A percentile compares a stretch with the other conserved stretches of the same genome.
Conservation (phyloP, 2,329 filamentous ascomycete species). For the Domatiomyces catenatus region DNA sequence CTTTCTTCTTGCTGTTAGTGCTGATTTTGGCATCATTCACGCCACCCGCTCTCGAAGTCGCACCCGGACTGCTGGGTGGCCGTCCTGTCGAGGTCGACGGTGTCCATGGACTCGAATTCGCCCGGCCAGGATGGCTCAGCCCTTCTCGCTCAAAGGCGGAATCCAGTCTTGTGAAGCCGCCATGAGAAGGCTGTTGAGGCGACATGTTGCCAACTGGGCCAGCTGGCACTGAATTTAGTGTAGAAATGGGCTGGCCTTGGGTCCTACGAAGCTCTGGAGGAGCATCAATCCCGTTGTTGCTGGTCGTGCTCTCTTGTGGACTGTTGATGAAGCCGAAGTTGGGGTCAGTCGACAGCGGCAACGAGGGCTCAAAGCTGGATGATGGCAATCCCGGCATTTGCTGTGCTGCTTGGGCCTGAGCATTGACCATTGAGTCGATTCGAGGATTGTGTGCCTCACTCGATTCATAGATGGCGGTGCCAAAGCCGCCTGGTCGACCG, state of each 20-base stretch:
- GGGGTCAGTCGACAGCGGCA: conserved; percentile 11
- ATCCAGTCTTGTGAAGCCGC: conserved; percentile 14
- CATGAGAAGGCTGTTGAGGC: conserved; percentile 9
- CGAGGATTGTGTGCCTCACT: conserved; percentile 9
- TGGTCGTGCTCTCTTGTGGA: conserved; percentile 14
- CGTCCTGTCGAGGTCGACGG: conserved; percentile 8
- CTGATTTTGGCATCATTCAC: neutral
- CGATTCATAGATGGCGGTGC: neutral
- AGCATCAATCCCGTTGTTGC: conserved; percentile 13
- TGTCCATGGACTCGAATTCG: conserved; percentile 8
- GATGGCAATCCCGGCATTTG: conserved; percentile 1
- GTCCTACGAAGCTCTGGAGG: conserved; percentile 11
- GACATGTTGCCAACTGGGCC: neutral
- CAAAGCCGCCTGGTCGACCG: neutral
- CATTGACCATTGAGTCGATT: conserved; percentile 8
- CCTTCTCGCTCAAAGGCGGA: conserved; percentile 13
- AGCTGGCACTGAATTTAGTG: conserved; percentile 6
- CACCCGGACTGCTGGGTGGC: conserved; percentile 10
- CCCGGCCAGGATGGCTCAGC: conserved; percentile 2
- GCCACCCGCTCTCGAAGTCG: conserved; percentile 3
- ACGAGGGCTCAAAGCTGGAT: conserved; percentile 11
- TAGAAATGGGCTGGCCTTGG: conserved; percentile 9
- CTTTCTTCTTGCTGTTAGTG: conserved; percentile 5
- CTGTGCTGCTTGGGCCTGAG: conserved; percentile 5
- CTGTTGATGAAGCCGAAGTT: conserved; percentile 13